These are phyloP conservation scores for Helotiales sp. DNA, from an alignment of 2,329 filamentous ascomycete species.

Conservation along the genomic window DNA sequence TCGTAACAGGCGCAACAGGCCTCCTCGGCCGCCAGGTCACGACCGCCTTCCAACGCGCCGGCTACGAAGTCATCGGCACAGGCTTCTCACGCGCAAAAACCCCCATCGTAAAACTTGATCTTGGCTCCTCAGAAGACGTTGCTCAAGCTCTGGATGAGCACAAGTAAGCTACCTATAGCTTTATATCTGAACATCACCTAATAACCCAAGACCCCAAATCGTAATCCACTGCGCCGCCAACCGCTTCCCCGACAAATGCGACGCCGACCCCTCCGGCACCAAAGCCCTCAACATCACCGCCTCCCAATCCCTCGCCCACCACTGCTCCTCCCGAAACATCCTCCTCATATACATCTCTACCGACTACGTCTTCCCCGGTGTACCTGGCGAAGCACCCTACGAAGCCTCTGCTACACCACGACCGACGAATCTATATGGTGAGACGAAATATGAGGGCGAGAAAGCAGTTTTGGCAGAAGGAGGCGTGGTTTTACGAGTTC, in stretches of 20 bases:
- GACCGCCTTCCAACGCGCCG: conserved; percentile 63
- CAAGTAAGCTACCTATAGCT: conserved; percentile 45
- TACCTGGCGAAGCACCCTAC: conserved; percentile 81
- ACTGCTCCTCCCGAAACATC: conserved; percentile 61
- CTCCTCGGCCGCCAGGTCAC: conserved; percentile 79
- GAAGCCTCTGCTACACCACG: conserved; percentile 59
- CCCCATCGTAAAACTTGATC: conserved; percentile 52
- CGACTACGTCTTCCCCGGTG: conserved; percentile 77
- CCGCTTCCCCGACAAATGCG: conserved; percentile 83
- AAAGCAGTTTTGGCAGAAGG: conserved; percentile 66
- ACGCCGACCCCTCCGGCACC: conserved; percentile 74
- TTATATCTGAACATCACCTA: conserved; percentile 7
- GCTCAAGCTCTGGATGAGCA: conserved; percentile 50
- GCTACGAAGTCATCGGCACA: conserved; percentile 72
- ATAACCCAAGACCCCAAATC: conserved; percentile 61
- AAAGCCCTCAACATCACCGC: conserved; percentile 73
- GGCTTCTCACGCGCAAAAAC: conserved; percentile 74
- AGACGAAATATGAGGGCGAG: conserved; percentile 72
- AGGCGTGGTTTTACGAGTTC: conserved; percentile 74
- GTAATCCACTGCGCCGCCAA: conserved; percentile 91
- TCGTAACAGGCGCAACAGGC: conserved; percentile 84
- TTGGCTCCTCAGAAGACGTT: conserved; percentile 43
- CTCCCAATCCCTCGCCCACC: conserved; percentile 62
- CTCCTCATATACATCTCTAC: conserved; percentile 79
- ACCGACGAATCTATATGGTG: conserved; percentile 78